Conservation (phyloP, 768 basidiomycete species). For the Baorangia bicolor region DNA sequence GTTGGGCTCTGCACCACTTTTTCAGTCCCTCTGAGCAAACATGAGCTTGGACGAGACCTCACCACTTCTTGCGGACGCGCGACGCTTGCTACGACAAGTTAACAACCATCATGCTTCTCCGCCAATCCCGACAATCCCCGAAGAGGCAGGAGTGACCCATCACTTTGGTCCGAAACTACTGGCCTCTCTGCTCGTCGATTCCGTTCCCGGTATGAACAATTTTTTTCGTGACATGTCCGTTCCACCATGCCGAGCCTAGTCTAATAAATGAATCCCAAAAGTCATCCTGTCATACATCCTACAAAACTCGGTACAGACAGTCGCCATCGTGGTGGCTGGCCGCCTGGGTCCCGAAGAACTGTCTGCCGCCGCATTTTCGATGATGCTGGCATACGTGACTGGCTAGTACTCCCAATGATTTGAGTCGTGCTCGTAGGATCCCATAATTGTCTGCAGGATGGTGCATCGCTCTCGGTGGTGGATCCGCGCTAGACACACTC, state of each 20-base stretch:
- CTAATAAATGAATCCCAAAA: conserved; percentile 24
- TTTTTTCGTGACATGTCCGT: not conserved
- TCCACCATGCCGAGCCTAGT: not conserved
- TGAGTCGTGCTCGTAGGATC: conserved; percentile 41
- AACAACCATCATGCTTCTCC: conserved; percentile 5
- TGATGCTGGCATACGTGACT: conserved; percentile 80
- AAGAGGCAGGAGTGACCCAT: conserved; percentile 30
- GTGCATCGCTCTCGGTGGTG: conserved; percentile 77
- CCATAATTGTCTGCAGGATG: conserved; percentile 61
- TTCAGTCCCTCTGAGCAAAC: conserved; percentile 15
- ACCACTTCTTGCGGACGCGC: conserved; percentile 29
- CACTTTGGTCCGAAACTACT: conserved; percentile 37
- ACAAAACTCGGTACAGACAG: conserved; percentile 73
- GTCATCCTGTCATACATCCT: conserved; percentile 69
- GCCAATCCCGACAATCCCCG: conserved; percentile 18
- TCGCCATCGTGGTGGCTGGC: conserved; percentile 61
- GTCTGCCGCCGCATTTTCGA: conserved; percentile 67
- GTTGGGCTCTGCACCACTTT: not conserved
- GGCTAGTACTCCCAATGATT: conserved; percentile 49
- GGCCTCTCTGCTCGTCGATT: conserved; percentile 51
- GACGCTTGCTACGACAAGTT: conserved; percentile 5
- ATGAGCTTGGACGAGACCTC: conserved; percentile 30
- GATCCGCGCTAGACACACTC: conserved; percentile 74
- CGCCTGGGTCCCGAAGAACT: conserved; percentile 68
- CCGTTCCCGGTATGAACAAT: conserved; percentile 49